phyloP scores from a whole-genome alignment of 2,329 filamentous ascomycete species.

The Penicillium sp. region DNA sequence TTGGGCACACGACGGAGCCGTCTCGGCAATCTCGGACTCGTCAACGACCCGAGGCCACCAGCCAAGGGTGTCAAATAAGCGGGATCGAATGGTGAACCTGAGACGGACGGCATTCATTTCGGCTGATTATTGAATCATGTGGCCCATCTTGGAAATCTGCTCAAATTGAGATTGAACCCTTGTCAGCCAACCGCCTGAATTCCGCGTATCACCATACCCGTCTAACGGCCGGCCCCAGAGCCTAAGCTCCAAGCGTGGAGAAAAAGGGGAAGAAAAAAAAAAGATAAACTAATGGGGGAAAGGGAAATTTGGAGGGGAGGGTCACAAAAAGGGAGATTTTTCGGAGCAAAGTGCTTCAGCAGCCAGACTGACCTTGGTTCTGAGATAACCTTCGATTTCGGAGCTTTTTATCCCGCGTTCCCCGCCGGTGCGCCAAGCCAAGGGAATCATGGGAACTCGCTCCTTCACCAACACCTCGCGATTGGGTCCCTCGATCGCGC shows the following conservation, averaged over 20 bases:
- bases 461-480: conserved; percentile 83
- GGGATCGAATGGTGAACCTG: neutral
- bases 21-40: no score
- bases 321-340: neutral
- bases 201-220: neutral
- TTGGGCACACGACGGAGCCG: no score
- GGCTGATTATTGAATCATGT: conserved; percentile 52
- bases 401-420: conserved; percentile 75
- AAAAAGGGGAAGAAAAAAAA: no score
- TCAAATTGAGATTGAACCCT: neutral
- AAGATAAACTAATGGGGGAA: no score
- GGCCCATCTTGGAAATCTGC: conserved; percentile 82
- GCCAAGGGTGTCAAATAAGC: no score
- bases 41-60: no score
- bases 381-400: conserved; percentile 89
- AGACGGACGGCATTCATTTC: neutral
- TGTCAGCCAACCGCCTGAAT: neutral
- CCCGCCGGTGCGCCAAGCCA: conserved; percentile 79
- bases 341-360: neutral
- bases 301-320: no score
- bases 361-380: conserved; percentile 68
- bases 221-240: neutral
- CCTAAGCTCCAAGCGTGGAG: no score
- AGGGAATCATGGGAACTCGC: conserved; percentile 87
- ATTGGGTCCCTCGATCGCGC: conserved; percentile 86